Evolutionary conservation across 192 early-diverging fungal species (phyloP).

Genomic region (Umbelopsis ramanniana): DNA sequence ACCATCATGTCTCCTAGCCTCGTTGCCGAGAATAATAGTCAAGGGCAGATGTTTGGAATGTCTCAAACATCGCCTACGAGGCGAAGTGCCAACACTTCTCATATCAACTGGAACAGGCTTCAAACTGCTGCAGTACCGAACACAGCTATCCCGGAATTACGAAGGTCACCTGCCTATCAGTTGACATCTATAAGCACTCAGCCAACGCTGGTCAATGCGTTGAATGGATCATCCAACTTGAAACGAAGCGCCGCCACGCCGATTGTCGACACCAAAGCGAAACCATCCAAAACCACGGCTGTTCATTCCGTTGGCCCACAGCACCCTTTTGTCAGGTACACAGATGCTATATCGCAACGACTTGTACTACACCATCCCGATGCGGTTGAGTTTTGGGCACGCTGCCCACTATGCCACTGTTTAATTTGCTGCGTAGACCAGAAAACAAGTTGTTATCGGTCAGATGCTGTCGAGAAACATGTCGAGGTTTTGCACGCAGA

Average conservation of each 20-base stretch:
- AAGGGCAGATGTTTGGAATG: constrained; percentile 5
- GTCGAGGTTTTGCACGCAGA: neutral
- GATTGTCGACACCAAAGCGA: neutral
- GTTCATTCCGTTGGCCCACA: neutral
- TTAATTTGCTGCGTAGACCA: constrained; percentile 2
- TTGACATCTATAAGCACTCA: neutral
- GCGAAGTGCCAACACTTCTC: neutral
- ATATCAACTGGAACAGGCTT: neutral
- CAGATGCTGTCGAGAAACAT: constrained; percentile 10
- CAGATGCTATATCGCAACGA: constrained; percentile 1
- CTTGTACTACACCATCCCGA: constrained; percentile 18
- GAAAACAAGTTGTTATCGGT: constrained; percentile 14
- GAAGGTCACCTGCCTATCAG: constrained; percentile 16
- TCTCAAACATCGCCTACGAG: neutral
- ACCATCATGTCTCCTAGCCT: neutral
- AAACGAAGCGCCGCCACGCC: neutral
- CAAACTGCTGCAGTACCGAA: neutral
- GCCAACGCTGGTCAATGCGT: neutral
- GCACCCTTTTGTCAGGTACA: constrained; percentile 21
- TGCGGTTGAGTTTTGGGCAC: constrained; percentile 15
- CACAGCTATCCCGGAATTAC: neutral
- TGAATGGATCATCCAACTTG: neutral
- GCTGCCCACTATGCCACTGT: constrained; percentile 1
- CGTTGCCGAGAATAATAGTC: constrained; percentile 9
- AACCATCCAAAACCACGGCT: neutral